phyloP scores from a whole-genome alignment of 805 yeast genomes.

The Yamadazyma insecticola region DNA sequence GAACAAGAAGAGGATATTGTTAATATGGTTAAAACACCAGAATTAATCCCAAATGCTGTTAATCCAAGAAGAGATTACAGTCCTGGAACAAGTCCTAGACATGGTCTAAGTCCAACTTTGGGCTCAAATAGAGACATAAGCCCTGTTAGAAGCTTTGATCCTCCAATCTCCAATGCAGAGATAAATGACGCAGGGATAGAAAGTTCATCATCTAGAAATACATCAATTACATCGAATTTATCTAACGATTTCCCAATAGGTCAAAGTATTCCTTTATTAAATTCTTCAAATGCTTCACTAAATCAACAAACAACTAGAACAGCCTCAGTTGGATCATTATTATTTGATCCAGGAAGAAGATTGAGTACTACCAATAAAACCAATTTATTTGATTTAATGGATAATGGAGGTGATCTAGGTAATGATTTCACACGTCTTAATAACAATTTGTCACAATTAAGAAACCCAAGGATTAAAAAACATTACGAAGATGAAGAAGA shows the following conservation, averaged over 20 bases:
- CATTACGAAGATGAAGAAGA: no score
- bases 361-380: constrained; percentile 14
- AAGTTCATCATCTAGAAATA: constrained; percentile 13
- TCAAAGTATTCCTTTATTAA: constrained; percentile 28
- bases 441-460: no score
- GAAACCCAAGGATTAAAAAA: no score
- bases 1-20: constrained; percentile 12
- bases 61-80: constrained; percentile 8
- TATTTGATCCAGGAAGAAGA: constrained; percentile 17
- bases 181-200: constrained; percentile 9
- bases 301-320: constrained; percentile 11
- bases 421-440: no score
- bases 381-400: constrained; percentile 20
- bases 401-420: constrained; percentile 18
- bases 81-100: constrained; percentile 6
- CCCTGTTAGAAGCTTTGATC: constrained; percentile 2
- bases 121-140: constrained; percentile 1
- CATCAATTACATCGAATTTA: constrained; percentile 17
- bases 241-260: constrained; percentile 20
- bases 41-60: constrained; percentile 8
- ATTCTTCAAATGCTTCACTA: constrained; percentile 21
- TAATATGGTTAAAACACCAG: constrained; percentile 8
- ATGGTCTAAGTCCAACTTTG: constrained; percentile 4
- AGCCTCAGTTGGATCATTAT: constrained; percentile 21
- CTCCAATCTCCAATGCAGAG: background rate